Evolutionary conservation across 2,329 filamentous ascomycete species (phyloP), one percentile per base, ranked within the genome.

Genomic region (Trichoderma gracile): DNA sequence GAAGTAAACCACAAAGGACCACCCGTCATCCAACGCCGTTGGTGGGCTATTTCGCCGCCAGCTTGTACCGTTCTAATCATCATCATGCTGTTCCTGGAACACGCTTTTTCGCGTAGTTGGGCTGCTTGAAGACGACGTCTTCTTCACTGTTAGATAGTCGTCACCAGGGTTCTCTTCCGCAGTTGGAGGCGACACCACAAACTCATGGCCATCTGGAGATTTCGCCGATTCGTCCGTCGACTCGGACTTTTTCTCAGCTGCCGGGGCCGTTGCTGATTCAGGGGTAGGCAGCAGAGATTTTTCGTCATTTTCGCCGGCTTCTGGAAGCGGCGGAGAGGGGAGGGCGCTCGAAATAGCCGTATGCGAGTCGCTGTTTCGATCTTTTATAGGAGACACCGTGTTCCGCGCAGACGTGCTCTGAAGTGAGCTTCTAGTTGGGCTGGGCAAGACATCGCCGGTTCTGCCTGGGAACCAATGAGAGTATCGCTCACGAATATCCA

Each of bases 1-100:
- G 21, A 27, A 63, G 21, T 42, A 58, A 43, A 7, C 10, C 9
- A 47, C 33, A 30, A 43, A 45, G 19, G 10, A 56, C 30, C 43
- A 61, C 33, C 52, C 21, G 25, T 65, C 63, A 25, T 64, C 66
- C 38, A 70, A 73, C 68, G 67, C 71, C 69, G 19, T 38, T 63
- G 46, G 33, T 25, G 33, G 19, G 25, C 65, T 57, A 30, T 50
- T 14, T 27, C 6, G 23, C 47, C 38, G n/a, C 30, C 5, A 61
- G 23, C n/a, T 30, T 4, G 25, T 17, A 21, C 17, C 53, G 73
- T 71, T 78, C 49, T 33, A 73, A 68, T 81, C 78, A 46, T 80
- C 78, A 46, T 80, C 78, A 30, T 73, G 72, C n/a, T 74, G 76
- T 68, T 80, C 79, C 7, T 72, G 70, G 47, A 81, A 81, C 45